These are phyloP conservation scores for Prunus mume DNA, from an alignment of 306 rosid species.

Conservation along the genomic window DNA sequence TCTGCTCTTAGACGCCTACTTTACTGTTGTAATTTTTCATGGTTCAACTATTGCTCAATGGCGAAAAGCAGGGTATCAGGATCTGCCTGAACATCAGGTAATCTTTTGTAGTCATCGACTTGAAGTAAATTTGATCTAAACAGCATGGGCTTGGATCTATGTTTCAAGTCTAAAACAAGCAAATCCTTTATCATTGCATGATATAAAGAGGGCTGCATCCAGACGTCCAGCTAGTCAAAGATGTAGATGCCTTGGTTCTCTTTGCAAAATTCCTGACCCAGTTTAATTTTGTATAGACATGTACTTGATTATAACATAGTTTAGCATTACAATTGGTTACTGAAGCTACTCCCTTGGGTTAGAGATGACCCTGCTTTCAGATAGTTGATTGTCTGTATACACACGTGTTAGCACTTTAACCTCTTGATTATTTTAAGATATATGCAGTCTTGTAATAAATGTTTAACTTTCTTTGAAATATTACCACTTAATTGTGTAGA, in stretches of 20 bases:
- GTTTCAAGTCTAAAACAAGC: not conserved
- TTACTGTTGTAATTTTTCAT: constrained; percentile 88
- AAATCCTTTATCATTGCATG: not conserved
- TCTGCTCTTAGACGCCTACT: constrained; percentile 82
- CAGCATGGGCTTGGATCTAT: not conserved
- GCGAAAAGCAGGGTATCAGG: constrained; percentile 95
- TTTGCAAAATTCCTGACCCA: not conserved
- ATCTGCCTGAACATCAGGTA: constrained; percentile 91
- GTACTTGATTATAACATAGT: not conserved
- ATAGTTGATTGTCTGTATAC: not conserved
- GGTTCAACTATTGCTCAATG: constrained; percentile 98
- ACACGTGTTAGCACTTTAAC: not conserved
- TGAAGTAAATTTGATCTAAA: not conserved
- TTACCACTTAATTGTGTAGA: not conserved
- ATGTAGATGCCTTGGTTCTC: not conserved
- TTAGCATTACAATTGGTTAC: not conserved
- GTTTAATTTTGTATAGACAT: not conserved
- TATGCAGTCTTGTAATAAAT: not conserved
- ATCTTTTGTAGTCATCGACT: not conserved
- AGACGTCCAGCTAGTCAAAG: not conserved
- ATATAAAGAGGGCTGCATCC: not conserved
- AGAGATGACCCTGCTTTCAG: not conserved
- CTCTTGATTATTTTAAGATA: not conserved
- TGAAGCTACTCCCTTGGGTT: not conserved
- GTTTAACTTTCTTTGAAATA: not conserved